Base-by-base conservation (phyloP, 345 rosid species). In the Psidium friedrichsthalianum region DNA sequence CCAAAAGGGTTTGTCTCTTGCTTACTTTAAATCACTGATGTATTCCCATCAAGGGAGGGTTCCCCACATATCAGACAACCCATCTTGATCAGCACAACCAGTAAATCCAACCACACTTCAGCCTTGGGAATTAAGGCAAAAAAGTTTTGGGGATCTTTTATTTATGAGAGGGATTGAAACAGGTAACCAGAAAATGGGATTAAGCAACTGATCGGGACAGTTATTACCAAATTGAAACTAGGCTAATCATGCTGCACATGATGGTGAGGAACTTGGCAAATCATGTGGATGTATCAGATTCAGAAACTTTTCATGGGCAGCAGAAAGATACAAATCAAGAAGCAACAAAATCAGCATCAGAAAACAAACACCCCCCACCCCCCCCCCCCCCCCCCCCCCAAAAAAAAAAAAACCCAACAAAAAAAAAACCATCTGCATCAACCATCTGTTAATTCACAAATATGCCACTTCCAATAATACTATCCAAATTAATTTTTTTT, bases 381-480 rank as follows among this genome's bases (percentile, higher is more conserved):
- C 27, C 84, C n/a, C n/a, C n/a, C n/a, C n/a, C n/a, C n/a, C 83
- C 86, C 24, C 87, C 24, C 84, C 87, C 82, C 87, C 74, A 44
- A 44, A 44, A 44, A 44, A 44, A 44, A 82, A 69, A 18, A 61
- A 64, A 36, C 82, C 87, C 81, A 44, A 44, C 36, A 44, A 44
- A 44, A 44, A 44, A 82, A 69, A 36, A 61, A 64, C 80, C 69
- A 84, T 84, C 88, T 86, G 85, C 86, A 90, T 86, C 91, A 86
- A 82, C 83, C 92, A 85, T 90, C 83, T 82, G 82, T 87, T 24
- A 89, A 84, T 49, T 87, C 86, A 87, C 81, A 87, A 85, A 58
- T 78, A 82, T 42, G 84, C 51, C 85, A 64, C 57, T 74, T 59
- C 40, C 49, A 74, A 84, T 44, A 69, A 20, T 18, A 69, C 25